Percentiles rank a stretch among this genome's conserved stretches.
Evolutionary conservation across 2,329 filamentous ascomycete species (phyloP).

Genomic region (Chaetomiaceae sp.): DNA sequence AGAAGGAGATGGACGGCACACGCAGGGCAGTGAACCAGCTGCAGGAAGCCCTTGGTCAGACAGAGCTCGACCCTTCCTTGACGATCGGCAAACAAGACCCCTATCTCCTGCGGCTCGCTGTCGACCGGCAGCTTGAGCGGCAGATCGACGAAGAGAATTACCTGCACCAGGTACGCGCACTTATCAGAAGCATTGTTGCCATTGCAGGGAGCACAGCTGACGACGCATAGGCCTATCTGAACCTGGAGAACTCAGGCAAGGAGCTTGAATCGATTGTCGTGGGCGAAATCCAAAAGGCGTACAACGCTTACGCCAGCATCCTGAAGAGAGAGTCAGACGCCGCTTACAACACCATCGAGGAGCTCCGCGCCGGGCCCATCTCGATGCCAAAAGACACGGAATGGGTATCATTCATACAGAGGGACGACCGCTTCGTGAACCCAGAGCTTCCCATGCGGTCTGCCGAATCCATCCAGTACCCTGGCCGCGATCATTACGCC

Average conservation of each 20-base stretch:
- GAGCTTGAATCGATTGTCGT: conserved; percentile 96
- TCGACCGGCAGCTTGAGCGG: conserved; percentile 84
- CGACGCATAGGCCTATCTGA: conserved; percentile 70
- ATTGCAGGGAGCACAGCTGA: conserved; percentile 24
- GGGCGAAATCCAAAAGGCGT: conserved; percentile 95
- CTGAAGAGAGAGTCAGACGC: conserved; percentile 87
- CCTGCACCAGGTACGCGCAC: conserved; percentile 67
- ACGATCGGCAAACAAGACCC: conserved; percentile 87
- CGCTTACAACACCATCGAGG: conserved; percentile 70
- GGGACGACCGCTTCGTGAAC: conserved; percentile 81
- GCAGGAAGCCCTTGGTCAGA: conserved; percentile 75
- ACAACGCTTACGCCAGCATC: conserved; percentile 88
- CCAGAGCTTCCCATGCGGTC: conserved; percentile 73
- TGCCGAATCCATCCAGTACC: conserved; percentile 81
- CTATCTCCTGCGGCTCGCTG: conserved; percentile 77
- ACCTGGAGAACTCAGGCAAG: conserved; percentile 87
- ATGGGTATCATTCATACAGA: conserved; percentile 77
- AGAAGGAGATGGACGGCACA: conserved; percentile 88
- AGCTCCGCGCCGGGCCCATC: conserved; percentile 77
- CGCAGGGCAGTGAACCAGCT: conserved; percentile 71
- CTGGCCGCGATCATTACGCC: conserved; percentile 79
- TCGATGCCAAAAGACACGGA: conserved; percentile 93
- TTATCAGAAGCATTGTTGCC: background rate
- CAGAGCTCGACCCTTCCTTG: conserved; percentile 69
- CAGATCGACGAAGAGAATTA: conserved; percentile 98